Evolutionary conservation across 495 filamentous ascomycete genomes (phyloP), one percentile per base, ranked within the genome.

Genomic region (Zalerion maritima): DNA sequence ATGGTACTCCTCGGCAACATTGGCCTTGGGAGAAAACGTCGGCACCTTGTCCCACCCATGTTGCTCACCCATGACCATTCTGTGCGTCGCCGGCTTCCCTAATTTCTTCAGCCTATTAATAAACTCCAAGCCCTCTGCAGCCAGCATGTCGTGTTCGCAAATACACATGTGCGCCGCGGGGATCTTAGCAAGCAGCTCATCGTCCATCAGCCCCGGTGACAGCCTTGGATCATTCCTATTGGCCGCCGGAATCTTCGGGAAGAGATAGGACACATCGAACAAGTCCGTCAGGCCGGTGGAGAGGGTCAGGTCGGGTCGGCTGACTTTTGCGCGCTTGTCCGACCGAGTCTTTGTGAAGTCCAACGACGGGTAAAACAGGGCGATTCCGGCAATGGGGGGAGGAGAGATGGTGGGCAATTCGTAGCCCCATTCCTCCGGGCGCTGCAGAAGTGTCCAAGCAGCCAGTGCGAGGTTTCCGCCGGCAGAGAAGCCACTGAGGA

Each of bases 111-210:
- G 45, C 3, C 82, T 60, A 16, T 66, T 58, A 5, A 74, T 65
- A 29, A 93, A 75, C 10, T 55, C 46, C 41, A 81, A 63, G 2
- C 75, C 84, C 48, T 94, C 87, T 2, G 66, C 65, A 21, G 84
- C 58, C 14, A 94, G 52, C 79, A 92, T 89, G 44, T 94, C 86
- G 71, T 75, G 91, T 52, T 94, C 86, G 51, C 83, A 92, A 7
- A 80, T 73, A 38, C 75, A 81, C 24, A 94, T 50, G 3, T 67
- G 43, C 11, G 69, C 48, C 3, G 71, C 63, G 0, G 60, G 47
- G 44, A 66, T 57, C 5, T 45, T 47, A 5, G 26, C 41, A 8
- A 62, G 41, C 17, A 55, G 19, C 14, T 56, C 49, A 32, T 62
- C 56, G 3, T 47, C 37, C 2, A 57, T 56, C 30, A 46, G 41